Evolutionary conservation across 257 asterid species (phyloP).

Genomic region (Primulina eburnea): DNA sequence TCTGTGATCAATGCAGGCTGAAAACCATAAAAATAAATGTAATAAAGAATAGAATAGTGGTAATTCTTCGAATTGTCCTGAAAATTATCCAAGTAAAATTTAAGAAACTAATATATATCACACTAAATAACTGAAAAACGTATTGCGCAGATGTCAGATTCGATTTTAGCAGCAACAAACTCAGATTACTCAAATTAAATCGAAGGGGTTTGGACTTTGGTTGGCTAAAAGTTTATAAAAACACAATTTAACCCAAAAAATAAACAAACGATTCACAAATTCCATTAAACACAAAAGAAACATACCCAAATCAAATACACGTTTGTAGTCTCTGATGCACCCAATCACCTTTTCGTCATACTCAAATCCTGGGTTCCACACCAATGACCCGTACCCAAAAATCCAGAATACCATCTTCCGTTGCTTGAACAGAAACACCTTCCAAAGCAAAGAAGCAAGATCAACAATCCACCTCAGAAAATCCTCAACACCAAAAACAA

Average conservation of each 20-base stretch:
- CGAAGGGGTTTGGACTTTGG: background rate
- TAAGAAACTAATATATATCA: background rate
- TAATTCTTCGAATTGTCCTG: background rate
- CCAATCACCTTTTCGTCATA: constrained; percentile 61
- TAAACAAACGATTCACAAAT: background rate
- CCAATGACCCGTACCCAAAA: constrained; percentile 77
- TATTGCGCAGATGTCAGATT: background rate
- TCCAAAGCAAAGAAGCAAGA: background rate
- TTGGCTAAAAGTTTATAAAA: background rate
- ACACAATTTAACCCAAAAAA: background rate
- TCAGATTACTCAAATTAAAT: background rate
- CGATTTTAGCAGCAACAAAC: background rate
- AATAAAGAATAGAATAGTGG: background rate
- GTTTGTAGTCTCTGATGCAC: constrained; percentile 57
- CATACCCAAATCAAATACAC: constrained; percentile 72
- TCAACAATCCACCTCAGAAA: background rate
- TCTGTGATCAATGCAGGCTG: constrained; percentile 92
- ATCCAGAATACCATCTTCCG: constrained; percentile 62
- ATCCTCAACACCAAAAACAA: background rate
- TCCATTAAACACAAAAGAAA: background rate
- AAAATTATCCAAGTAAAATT: background rate
- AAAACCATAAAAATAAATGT: background rate
- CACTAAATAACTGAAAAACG: background rate
- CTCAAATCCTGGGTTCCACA: constrained; percentile 78
- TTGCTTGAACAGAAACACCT: background rate